Conservation (phyloP, 1,139 yeast genomes). For the Sugiyamaella sp. region DNA sequence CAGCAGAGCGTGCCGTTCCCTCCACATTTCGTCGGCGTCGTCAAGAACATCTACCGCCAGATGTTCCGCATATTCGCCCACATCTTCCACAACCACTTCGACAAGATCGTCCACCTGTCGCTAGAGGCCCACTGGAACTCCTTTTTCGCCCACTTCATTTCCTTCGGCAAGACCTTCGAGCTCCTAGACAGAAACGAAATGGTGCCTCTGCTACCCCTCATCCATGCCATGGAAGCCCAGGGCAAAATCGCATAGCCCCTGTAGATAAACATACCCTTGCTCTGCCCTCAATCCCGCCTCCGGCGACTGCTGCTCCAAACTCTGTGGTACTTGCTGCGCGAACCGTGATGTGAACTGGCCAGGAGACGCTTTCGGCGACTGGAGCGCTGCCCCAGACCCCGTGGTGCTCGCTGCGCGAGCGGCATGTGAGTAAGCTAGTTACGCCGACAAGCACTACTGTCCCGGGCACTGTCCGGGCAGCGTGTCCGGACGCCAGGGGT, state of each 20-base stretch:
- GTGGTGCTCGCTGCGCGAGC: background rate
- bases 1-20: constrained; percentile 92
- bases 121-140: constrained; percentile 98
- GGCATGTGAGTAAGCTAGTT: no score
- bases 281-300: background rate
- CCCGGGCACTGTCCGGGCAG: no score
- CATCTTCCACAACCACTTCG: constrained; percentile 92
- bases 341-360: no score
- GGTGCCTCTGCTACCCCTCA: constrained; percentile 74
- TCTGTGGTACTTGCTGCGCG: background rate
- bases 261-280: background rate
- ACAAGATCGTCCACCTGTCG: constrained; percentile 83
- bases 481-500: no score
- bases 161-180: constrained; percentile 82
- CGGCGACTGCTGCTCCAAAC: background rate
- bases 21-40: constrained; percentile 76
- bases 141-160: constrained; percentile 91
- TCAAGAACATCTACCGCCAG: constrained; percentile 84
- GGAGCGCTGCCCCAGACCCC: constrained; percentile 1
- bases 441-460: no score
- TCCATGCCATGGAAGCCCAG: constrained; percentile 78
- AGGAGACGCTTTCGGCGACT: no score
- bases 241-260: constrained; percentile 61
- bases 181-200: constrained; percentile 78
- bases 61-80: constrained; percentile 98